Percentiles rank a stretch among this genome's conserved stretches.
Conservation (phyloP, 805 yeast species). For the Candida taoyuanica region DNA sequence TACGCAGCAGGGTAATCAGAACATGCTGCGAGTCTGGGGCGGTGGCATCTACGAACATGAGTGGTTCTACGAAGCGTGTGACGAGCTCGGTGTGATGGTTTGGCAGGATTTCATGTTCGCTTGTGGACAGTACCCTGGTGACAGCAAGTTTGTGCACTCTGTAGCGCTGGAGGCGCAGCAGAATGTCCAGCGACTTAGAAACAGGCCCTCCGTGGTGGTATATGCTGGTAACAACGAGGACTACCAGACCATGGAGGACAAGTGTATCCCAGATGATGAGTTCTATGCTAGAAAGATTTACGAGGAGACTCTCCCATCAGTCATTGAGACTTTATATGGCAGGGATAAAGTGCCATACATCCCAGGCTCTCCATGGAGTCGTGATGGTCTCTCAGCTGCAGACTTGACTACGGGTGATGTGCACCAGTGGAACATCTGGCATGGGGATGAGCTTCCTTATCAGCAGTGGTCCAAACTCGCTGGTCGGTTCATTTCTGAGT, state of each 20-base stretch:
- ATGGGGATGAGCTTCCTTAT: constrained; percentile 44
- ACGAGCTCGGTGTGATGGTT: constrained; percentile 32
- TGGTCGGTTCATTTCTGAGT: constrained; percentile 49
- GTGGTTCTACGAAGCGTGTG: constrained; percentile 15
- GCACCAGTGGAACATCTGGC: constrained; percentile 58
- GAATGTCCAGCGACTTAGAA: constrained; percentile 39
- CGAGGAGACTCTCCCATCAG: constrained; percentile 26
- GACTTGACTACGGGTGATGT: constrained; percentile 44
- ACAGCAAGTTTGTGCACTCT: constrained; percentile 31
- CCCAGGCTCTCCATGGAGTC: constrained; percentile 49
- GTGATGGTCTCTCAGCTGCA: constrained; percentile 31
- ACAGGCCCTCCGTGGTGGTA: constrained; percentile 34
- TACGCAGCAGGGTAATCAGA: constrained; percentile 14
- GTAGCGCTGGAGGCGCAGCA: constrained; percentile 35
- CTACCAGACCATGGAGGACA: constrained; percentile 15
- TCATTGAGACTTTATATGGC: constrained; percentile 47
- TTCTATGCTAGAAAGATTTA: constrained; percentile 18
- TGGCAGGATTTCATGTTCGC: constrained; percentile 60
- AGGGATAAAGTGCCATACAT: constrained; percentile 35
- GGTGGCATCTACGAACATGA: constrained; percentile 20
- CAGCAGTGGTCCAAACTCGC: constrained; percentile 44
- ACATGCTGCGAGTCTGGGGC: constrained; percentile 22
- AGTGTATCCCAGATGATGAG: constrained; percentile 10
- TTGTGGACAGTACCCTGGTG: constrained; percentile 50
- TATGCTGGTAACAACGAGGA: constrained; percentile 23